Base-by-base conservation (phyloP, 805 yeast species). In the Teunomyces lycoperdinae region DNA sequence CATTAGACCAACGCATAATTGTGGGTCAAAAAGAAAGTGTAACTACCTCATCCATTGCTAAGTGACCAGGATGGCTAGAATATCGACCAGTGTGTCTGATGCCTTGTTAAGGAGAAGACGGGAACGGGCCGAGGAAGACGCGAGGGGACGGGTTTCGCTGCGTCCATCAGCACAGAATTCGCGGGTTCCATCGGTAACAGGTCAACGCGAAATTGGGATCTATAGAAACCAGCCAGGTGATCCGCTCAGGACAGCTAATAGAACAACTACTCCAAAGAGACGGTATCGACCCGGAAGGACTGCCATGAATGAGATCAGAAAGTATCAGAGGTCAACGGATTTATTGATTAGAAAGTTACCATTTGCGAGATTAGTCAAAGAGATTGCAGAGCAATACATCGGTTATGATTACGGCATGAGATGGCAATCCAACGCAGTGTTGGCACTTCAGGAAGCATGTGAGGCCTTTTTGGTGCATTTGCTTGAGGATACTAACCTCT, bases 401-500 rank as follows among this genome's bases (percentile, higher is more conserved):
- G 83, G 84, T 0, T 55, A 61, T 17, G 80, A 78, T 42, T 77
- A 80, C 44, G 83, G 81, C 2, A 71, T 84, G 42, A 76, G 87
- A 58, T 87, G 95, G 95, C 92, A 87, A 56, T 79, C 86, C 20
- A 80, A 84, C 61, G 94, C 92, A 1, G 74, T 87, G 10, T 58
- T 86, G 63, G 92, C 92, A 3, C 67, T 87, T 30, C 95, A 87
- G 60, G 95, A 87, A 60, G 92, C 92, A 1, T 77, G 87, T 43
- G 95, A 87, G 60, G 91, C 92, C 1, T 87, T 81, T 52, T 63
- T 87, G 50, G 84, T 86, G 9, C 86, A 86, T 46, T 66, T 87
- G 33, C 69, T 87, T 44, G 94, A 87, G 58, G 94, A 87, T 61
- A 86, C 91, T 3, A 87, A 87, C 56, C 61, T 86, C 33, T 73